Evolutionary conservation across 306 rosid species (phyloP).

Genomic region (Alnus glutinosa): DNA sequence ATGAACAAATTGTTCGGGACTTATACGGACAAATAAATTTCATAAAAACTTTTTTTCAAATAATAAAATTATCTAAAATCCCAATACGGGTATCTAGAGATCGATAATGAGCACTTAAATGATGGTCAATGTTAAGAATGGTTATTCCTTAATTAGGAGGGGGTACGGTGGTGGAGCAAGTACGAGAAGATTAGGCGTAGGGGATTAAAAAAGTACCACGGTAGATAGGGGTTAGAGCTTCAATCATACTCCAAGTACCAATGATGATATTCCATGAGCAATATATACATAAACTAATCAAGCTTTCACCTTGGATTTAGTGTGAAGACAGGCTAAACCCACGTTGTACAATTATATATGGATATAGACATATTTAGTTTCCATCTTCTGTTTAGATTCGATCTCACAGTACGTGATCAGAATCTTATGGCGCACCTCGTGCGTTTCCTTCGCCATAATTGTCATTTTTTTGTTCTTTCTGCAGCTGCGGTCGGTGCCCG

Average conservation of each 20-base stretch:
- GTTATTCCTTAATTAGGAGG: too few species aligned
- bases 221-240: conserved; percentile 25
- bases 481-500: conserved; percentile 56
- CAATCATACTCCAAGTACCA: conserved; percentile 26
- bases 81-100: too few species aligned
- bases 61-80: too few species aligned
- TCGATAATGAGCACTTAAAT: too few species aligned
- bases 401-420: conserved; percentile 33
- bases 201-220: conserved; percentile 17
- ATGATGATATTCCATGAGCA: conserved; percentile 34
- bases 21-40: too few species aligned
- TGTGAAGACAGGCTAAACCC: conserved; percentile 65
- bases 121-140: too few species aligned
- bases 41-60: too few species aligned
- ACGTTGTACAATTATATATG: conserved; percentile 60
- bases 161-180: conserved; percentile 18
- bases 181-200: conserved; percentile 16
- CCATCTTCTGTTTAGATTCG: conserved; percentile 24
- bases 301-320: conserved; percentile 64
- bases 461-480: conserved; percentile 29
- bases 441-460: conserved; percentile 45
- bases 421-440: conserved; percentile 56
- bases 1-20: too few species aligned
- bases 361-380: neutral
- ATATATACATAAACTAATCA: conserved; percentile 16